A percentile compares a stretch with the other conserved stretches of the same genome.
Conservation (phyloP, 1,139 yeast genomes). For the Saccharomyces hybrid region DNA sequence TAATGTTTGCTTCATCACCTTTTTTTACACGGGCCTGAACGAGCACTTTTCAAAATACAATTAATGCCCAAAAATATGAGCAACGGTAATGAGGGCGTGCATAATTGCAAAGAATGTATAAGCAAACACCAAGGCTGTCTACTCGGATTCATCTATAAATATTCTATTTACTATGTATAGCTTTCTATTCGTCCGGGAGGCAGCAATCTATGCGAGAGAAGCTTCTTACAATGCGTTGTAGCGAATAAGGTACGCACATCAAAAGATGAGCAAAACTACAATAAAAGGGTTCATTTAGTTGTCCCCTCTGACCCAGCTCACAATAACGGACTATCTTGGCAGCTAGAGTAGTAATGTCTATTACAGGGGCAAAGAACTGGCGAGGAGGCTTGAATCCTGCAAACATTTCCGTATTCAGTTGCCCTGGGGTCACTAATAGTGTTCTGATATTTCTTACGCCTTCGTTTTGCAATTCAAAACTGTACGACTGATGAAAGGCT, state of each 20-base stretch:
- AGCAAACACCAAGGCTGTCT: not conserved
- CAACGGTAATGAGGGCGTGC: not conserved
- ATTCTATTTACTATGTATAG: not conserved
- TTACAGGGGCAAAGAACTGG: slow-evolving; percentile 57
- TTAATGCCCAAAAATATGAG: not conserved
- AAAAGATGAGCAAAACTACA: slow-evolving; percentile 50
- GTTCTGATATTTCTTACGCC: slow-evolving; percentile 33
- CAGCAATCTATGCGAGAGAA: slow-evolving; percentile 32
- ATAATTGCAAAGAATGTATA: not conserved
- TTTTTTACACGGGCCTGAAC: not conserved
- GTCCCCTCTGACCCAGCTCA: slow-evolving; percentile 45
- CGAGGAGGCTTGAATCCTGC: slow-evolving; percentile 51
- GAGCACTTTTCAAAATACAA: not conserved
- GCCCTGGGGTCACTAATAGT: slow-evolving; percentile 59
- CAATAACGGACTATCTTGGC: slow-evolving; percentile 37
- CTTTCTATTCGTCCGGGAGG: slow-evolving; percentile 19
- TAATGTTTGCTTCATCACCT: not conserved
- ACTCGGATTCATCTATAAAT: not conserved
- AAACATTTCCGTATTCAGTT: slow-evolving; percentile 56
- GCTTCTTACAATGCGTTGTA: slow-evolving; percentile 43
- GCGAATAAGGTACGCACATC: slow-evolving; percentile 43
- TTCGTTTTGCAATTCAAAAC: slow-evolving; percentile 39
- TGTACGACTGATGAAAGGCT: slow-evolving; percentile 52
- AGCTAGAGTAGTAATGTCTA: slow-evolving; percentile 41
- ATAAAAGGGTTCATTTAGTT: slow-evolving; percentile 51